Base-by-base conservation (phyloP, 202 grass and related monocot genomes). In the Setaria viridis region DNA sequence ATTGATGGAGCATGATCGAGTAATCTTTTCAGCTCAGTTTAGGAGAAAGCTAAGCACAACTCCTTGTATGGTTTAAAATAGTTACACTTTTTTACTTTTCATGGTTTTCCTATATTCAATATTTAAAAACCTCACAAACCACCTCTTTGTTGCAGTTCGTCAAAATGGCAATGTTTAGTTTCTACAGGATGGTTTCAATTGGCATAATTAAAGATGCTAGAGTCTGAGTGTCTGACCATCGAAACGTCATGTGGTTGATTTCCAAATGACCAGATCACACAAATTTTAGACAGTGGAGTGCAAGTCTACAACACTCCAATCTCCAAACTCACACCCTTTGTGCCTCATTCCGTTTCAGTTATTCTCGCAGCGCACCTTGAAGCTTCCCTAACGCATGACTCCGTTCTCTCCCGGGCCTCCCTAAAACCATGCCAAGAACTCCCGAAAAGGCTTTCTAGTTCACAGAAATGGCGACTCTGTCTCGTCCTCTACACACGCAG, bases 401-500 rank as follows among this genome's bases (percentile, higher is more conserved):
- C 65, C 29, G n/a, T n/a, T 85, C 39, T 25, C 56, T 55, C 37
- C 72, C 29, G 62, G 45, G 8, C 17, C 33, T 68, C 54, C 6
- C 34, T 39, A 30, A 75, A 75, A 7, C 14, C 70, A 53, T 59
- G 12, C 67, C n/a, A 49, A 19, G 41, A 63, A 79, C 25, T 49
- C 32, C 32, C 34, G 34, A 11, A 19, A 80, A 80, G 64, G 43
- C 58, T 80, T 87, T 30, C 75, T 32, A 80, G 80, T 43, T 84
- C 68, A 69, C 62, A 89, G 17, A 75, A 84, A 93, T 93, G 91
- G 88, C 88, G 17, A 79, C 72, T 58, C 66, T 91, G 6, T 85
- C 72, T 41, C 41, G 29, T 53, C 60, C 19, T 17, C 5, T 62
- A 48, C 77, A 73, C 34, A 56, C 72, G 4, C 79, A 82, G 55